These are phyloP conservation scores for Lepiota brunneoincarnata DNA, from an alignment of 768 basidiomycete genomes.

Conservation along the genomic window DNA sequence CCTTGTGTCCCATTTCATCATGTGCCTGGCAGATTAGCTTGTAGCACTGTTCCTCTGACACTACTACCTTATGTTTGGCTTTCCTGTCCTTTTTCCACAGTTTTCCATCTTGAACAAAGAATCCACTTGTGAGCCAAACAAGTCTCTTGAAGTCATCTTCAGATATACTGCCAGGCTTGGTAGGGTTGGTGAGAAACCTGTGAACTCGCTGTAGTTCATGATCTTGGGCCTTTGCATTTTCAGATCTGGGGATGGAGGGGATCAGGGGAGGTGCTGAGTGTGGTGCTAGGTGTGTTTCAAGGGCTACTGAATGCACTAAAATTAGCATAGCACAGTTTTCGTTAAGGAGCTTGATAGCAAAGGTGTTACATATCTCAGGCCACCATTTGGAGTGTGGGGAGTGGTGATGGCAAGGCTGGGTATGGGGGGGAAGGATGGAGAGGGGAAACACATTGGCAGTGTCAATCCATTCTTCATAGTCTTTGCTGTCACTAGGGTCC, in stretches of 20 bases:
- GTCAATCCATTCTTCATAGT: conserved; percentile 24
- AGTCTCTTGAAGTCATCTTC: conserved; percentile 7
- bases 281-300: too few species aligned
- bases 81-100: conserved; percentile 18
- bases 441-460: not conserved
- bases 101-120: conserved; percentile 15
- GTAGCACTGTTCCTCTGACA: conserved; percentile 12
- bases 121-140: conserved; percentile 6
- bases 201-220: too few species aligned
- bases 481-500: conserved; percentile 10
- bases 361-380: conserved; percentile 5
- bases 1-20: too few species aligned
- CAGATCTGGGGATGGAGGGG: too few species aligned
- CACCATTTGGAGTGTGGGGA: too few species aligned
- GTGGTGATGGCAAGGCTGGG: too few species aligned
- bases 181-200: conserved; percentile 10
- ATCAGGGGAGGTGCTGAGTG: too few species aligned
- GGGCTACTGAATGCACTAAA: too few species aligned
- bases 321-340: too few species aligned
- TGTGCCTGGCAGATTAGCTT: too few species aligned
- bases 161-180: not conserved
- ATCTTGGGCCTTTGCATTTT: too few species aligned
- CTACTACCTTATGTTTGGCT: conserved; percentile 18
- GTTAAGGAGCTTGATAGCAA: too few species aligned
- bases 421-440: not conserved